Percentiles rank a stretch among this genome's conserved stretches.
These are phyloP conservation scores for Boletus rubescentipes DNA, from an alignment of 768 basidiomycete species.

Conservation along the genomic window DNA sequence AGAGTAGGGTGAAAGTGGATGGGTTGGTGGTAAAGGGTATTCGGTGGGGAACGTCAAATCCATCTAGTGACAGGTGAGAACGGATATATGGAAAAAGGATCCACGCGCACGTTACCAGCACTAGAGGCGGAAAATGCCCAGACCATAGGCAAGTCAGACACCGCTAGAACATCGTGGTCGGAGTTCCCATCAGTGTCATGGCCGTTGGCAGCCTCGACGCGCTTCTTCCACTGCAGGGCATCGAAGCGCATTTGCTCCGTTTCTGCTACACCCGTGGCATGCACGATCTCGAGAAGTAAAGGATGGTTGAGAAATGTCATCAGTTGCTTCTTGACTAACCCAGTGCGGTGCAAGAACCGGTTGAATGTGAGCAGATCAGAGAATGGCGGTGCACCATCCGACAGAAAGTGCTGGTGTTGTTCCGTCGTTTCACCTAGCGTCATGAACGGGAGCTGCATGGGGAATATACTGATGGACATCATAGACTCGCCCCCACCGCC, in stretches of 20 bases:
- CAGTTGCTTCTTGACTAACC: conserved; percentile 37
- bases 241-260: background rate
- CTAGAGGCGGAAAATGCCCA: conserved; percentile 20
- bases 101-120: conserved; percentile 29
- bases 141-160: conserved; percentile 1
- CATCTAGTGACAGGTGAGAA: conserved; percentile 25
- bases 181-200: background rate
- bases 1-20: background rate
- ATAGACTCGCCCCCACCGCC: conserved; percentile 46
- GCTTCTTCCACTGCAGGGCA: conserved; percentile 27
- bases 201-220: background rate
- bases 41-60: conserved; percentile 34
- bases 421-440: conserved; percentile 31
- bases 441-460: conserved; percentile 46
- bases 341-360: conserved; percentile 49
- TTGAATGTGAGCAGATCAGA: conserved; percentile 39
- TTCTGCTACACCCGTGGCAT: conserved; percentile 8
- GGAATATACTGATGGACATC: conserved; percentile 44
- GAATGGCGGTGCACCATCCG: conserved; percentile 38
- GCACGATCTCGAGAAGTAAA: conserved; percentile 44
- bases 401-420: background rate
- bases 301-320: conserved; percentile 39
- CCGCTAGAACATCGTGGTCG: background rate
- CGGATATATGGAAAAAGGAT: background rate
- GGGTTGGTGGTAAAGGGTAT: conserved; percentile 33